Base-by-base conservation (phyloP, 495 filamentous ascomycete genomes). In the Tuber indicum region DNA sequence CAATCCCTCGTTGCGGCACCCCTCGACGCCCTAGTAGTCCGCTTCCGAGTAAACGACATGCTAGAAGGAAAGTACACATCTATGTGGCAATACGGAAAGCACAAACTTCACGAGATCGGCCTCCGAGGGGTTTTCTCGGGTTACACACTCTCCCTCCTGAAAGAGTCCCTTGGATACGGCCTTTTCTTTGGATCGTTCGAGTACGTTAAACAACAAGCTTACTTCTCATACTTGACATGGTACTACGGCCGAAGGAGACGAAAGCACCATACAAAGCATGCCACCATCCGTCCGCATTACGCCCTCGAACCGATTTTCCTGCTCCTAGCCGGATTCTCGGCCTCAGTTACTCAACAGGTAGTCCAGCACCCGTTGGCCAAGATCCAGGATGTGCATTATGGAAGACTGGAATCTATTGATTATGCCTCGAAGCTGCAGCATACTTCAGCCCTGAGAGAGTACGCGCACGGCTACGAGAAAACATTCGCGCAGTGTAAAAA, bases 111-210 rank as follows among this genome's bases (percentile, higher is more conserved):
- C 21, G 91, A 93, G 72, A 97, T 97, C 78, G 94, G 94, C 19
- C 77, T 90, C 2, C 89, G 91, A 43, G 94, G 94, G 4, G 88
- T 97, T 19, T 95, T 95, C 83, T 92, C 93, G 0, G 94, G 94
- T 32, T 97, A 90, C 89, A 86, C 89, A 21, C 85, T 97, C 12
- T 92, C 91, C 0, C 90, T 96, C 71, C 26, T 93, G 42, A 94
- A 94, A 80, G 94, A 97, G 83, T 89, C 92, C 23, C 85, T 96
- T 43, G 94, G 94, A 1, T 92, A 90, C 81, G 94, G 90, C 14
- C 84, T 93, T 23, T 97, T 97, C 86, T 97, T 97, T 84, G 89
- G 90, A 46, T 89, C 89, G 1, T 97, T 97, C 79, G 94, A 97
- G 85, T 94, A 90, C 73, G 85, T 96, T 79, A 97, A 97, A 83